Percentiles rank a stretch among this genome's conserved stretches.
Conservation (phyloP, 306 rosid species). For the Fragaria iinumae region DNA sequence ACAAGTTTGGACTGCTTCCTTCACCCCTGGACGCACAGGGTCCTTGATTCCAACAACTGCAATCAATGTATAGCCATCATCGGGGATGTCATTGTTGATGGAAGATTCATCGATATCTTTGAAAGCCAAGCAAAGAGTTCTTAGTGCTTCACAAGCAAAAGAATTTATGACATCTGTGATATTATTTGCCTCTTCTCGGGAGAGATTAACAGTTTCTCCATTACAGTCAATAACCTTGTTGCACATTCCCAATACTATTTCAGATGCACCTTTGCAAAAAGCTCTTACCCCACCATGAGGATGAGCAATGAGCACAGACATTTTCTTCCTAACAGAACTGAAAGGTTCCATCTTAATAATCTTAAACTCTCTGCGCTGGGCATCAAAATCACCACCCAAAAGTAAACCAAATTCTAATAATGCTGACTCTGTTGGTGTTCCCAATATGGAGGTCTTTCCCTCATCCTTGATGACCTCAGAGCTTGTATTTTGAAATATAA, state of each 20-base stretch:
- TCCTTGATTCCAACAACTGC: conserved; percentile 91
- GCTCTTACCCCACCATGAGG: conserved; percentile 64
- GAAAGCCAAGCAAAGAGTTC: conserved; percentile 88
- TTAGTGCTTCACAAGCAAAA: conserved; percentile 84
- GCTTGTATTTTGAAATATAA: conserved; percentile 79
- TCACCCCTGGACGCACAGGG: conserved; percentile 88
- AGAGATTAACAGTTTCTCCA: conserved; percentile 60
- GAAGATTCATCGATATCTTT: conserved; percentile 48
- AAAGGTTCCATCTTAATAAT: conserved; percentile 85
- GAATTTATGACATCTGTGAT: conserved; percentile 56
- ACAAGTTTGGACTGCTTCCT: conserved; percentile 83
- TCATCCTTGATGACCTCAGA: conserved; percentile 69
- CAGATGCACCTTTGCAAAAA: conserved; percentile 97
- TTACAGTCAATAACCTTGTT: conserved; percentile 57
- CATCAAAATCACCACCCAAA: conserved; percentile 66
- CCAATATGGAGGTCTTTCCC: conserved; percentile 62
- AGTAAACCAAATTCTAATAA: conserved; percentile 70
- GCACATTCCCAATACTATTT: conserved; percentile 70
- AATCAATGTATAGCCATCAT: conserved; percentile 68
- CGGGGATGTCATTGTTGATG: conserved; percentile 44
- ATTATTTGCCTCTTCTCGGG: conserved; percentile 36
- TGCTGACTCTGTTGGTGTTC: conserved; percentile 94
- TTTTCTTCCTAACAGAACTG: conserved; percentile 85
- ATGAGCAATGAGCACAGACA: conserved; percentile 79
- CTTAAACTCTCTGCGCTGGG: conserved; percentile 41